Evolutionary conservation across 208 protist species (phyloP).

Genomic region (Trypanosoma boissoni): DNA sequence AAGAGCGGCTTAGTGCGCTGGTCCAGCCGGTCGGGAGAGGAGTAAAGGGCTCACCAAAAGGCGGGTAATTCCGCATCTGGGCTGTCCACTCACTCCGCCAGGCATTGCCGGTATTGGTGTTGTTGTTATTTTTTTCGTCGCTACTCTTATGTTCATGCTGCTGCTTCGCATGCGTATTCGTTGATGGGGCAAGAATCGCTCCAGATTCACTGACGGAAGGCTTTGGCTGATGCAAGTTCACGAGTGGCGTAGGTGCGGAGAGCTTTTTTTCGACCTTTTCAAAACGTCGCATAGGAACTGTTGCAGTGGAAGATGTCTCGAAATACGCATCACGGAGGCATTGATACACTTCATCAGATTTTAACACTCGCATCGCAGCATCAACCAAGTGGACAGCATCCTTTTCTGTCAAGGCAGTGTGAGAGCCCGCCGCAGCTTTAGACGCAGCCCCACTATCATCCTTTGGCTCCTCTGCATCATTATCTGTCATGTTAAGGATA

Average conservation of each 20-base stretch:
- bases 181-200: too few species aligned
- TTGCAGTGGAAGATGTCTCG: neutral
- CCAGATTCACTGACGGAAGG: too few species aligned
- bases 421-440: too few species aligned
- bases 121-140: slow-evolving; percentile 3
- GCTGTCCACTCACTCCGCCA: slow-evolving; percentile 64
- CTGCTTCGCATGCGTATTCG: neutral
- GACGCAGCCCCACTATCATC: too few species aligned
- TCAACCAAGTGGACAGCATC: slow-evolving; percentile 24
- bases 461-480: slow-evolving; percentile 1
- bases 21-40: slow-evolving; percentile 69
- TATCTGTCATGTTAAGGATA: neutral
- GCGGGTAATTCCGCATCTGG: slow-evolving; percentile 56
- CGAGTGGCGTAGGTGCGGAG: slow-evolving; percentile 9
- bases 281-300: slow-evolving; percentile 9
- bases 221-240: neutral
- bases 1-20: slow-evolving; percentile 37
- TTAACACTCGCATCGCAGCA: slow-evolving; percentile 16
- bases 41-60: slow-evolving; percentile 48
- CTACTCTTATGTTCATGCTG: neutral
- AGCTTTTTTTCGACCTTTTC: slow-evolving; percentile 20
- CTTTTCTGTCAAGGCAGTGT: slow-evolving; percentile 14
- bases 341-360: slow-evolving; percentile 30
- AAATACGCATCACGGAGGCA: slow-evolving; percentile 55
- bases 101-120: neutral